Percentiles rank a stretch among this genome's conserved stretches.
Evolutionary conservation across 306 rosid genomes (phyloP).

Genomic region (Arachis hypogaea): DNA sequence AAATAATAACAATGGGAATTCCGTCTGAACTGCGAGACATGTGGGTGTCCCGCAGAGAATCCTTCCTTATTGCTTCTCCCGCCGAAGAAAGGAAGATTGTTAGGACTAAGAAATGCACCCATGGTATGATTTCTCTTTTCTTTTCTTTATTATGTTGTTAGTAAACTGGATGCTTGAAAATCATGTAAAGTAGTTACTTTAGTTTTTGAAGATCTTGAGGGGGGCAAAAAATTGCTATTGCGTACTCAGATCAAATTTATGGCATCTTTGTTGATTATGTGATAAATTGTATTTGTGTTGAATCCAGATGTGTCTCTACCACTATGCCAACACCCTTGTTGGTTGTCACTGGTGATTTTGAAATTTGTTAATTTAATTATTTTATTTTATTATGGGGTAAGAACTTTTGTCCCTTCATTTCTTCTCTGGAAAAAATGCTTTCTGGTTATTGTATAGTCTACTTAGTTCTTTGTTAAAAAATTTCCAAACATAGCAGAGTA

Average conservation of each 20-base stretch:
- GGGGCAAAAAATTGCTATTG: background rate
- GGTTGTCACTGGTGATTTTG: background rate
- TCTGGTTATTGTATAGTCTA: background rate
- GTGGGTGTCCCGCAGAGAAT: slow-evolving; percentile 46
- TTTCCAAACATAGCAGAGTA: background rate
- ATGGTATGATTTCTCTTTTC: background rate
- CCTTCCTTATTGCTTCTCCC: slow-evolving; percentile 67
- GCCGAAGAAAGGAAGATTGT: slow-evolving; percentile 60
- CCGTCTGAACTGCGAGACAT: slow-evolving; percentile 70
- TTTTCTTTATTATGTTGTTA: background rate
- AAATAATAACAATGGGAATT: slow-evolving; percentile 49
- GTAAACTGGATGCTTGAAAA: background rate
- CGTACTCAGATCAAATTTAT: background rate
- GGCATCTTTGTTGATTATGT: background rate
- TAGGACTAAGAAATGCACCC: slow-evolving; percentile 58
- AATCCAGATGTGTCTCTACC: too few relatives aligned
- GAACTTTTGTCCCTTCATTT: background rate
- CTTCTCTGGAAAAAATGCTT: background rate
- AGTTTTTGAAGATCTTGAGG: background rate
- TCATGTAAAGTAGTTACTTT: background rate
- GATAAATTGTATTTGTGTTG: too few relatives aligned
- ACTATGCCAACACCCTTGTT: background rate
- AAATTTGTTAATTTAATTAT: background rate
- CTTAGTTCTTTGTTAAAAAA: background rate
- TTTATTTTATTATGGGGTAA: background rate